A percentile compares a stretch with the other conserved stretches of the same genome.
Evolutionary conservation across 108 stramenopile species (phyloP).

Genomic region (Cyclostephanos invisitatus): DNA sequence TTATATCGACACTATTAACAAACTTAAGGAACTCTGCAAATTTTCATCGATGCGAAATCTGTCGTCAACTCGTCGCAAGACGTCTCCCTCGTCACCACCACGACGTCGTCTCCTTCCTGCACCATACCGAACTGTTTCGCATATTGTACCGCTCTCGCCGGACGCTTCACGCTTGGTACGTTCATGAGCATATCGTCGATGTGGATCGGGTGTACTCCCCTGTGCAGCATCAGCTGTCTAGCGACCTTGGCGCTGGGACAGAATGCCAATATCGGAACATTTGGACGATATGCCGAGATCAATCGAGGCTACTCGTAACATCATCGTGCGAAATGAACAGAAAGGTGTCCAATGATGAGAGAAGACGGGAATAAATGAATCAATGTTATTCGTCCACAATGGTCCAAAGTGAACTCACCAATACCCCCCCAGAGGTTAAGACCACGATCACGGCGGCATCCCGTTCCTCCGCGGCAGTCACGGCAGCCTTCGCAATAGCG

Average conservation of each 20-base stretch:
- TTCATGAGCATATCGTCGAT: constrained; percentile 53
- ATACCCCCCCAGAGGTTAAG: constrained; percentile 69
- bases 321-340: background rate
- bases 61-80: constrained; percentile 41
- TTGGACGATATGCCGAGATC: constrained; percentile 74
- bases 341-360: background rate
- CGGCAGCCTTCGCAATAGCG: constrained; percentile 90
- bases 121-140: constrained; percentile 72
- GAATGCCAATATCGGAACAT: constrained; percentile 80
- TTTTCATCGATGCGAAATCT: constrained; percentile 58
- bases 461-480: constrained; percentile 88
- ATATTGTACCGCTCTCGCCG: constrained; percentile 57
- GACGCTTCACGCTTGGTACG: constrained; percentile 43
- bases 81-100: constrained; percentile 53
- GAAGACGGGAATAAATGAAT: background rate
- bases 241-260: constrained; percentile 74
- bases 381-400: background rate
- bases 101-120: constrained; percentile 66
- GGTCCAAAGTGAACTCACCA: constrained; percentile 32
- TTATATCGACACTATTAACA: background rate
- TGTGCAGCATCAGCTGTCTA: constrained; percentile 74
- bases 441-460: constrained; percentile 89
- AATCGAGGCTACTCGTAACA: constrained; percentile 36
- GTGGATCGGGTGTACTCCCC: constrained; percentile 79
- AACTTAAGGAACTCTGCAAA: constrained; percentile 58